Percentiles rank a stretch among this genome's conserved stretches.
phyloP scores from a whole-genome alignment of 2,329 filamentous ascomycete species.

The Trichoderma koningiopsis region DNA sequence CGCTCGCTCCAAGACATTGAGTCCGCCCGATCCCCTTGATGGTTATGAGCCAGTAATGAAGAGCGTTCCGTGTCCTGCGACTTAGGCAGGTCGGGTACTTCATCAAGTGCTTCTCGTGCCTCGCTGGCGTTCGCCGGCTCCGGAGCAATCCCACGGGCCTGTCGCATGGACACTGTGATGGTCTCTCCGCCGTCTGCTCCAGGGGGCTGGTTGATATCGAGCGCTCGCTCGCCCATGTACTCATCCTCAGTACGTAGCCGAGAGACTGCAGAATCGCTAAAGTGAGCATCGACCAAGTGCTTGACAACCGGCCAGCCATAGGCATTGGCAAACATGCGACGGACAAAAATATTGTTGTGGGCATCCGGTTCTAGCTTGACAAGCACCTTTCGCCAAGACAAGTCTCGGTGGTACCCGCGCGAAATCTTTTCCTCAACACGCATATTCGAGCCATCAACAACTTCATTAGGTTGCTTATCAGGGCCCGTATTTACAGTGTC shows the following conservation, averaged over 20 bases:
- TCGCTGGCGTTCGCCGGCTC: constrained; percentile 35
- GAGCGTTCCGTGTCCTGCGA: constrained; percentile 32
- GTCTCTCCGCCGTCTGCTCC: constrained; percentile 68
- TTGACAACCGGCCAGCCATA: constrained; percentile 97
- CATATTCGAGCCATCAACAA: constrained; percentile 67
- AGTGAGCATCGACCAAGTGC: constrained; percentile 93
- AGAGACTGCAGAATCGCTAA: constrained; percentile 68
- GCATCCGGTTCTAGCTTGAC: constrained; percentile 95
- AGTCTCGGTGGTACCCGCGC: constrained; percentile 84
- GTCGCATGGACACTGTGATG: constrained; percentile 37
- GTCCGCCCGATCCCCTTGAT: constrained; percentile 41
- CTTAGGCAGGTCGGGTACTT: constrained; percentile 46
- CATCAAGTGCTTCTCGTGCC: constrained; percentile 45
- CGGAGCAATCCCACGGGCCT: constrained; percentile 5
- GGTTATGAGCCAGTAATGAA: constrained; percentile 23
- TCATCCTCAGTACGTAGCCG: constrained; percentile 69
- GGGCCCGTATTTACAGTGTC: constrained; percentile 52
- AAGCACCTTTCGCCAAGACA: constrained; percentile 95
- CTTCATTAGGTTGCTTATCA: constrained; percentile 42
- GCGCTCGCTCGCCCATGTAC: constrained; percentile 68
- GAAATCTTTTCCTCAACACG: constrained; percentile 98
- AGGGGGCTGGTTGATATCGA: constrained; percentile 57
- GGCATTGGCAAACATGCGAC: constrained; percentile 94
- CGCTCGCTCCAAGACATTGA: constrained; percentile 67
- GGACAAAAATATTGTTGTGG: constrained; percentile 97